A percentile compares a stretch with the other conserved stretches of the same genome.
phyloP scores from a whole-genome alignment of 768 basidiomycete genomes.

The Nidularia pulvinata region DNA sequence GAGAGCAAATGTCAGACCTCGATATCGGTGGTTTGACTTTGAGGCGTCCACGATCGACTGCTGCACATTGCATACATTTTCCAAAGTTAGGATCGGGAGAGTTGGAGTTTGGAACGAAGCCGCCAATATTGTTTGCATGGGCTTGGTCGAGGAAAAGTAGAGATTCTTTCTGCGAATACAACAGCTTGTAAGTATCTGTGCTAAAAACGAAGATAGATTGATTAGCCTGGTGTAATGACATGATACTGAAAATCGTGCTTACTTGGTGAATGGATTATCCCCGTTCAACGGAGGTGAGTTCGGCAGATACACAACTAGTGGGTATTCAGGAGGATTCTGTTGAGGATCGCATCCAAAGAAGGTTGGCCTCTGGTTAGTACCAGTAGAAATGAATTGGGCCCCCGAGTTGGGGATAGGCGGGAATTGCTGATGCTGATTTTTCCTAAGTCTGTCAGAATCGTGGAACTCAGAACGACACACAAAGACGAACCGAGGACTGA shows the following conservation, averaged over 20 bases:
- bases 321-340: not conserved
- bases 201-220: not conserved
- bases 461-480: too few relatives aligned
- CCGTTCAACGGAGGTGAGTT: not conserved
- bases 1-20: constrained; percentile 21
- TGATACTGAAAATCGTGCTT: not conserved
- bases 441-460: too few relatives aligned
- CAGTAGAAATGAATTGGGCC: not conserved
- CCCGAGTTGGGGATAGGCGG: not conserved
- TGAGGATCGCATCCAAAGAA: not conserved
- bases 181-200: not conserved
- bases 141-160: not conserved
- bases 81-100: not conserved
- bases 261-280: not conserved
- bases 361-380: not conserved
- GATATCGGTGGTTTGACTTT: constrained; percentile 7
- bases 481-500: not conserved
- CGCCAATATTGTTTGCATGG: not conserved
- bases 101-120: not conserved
- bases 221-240: not conserved
- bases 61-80: not conserved
- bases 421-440: not conserved
- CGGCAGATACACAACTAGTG: not conserved
- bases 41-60: constrained; percentile 25
- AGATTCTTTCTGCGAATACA: not conserved